phyloP scores from a whole-genome alignment of 768 basidiomycete genomes.

The Auricularia cornea region DNA sequence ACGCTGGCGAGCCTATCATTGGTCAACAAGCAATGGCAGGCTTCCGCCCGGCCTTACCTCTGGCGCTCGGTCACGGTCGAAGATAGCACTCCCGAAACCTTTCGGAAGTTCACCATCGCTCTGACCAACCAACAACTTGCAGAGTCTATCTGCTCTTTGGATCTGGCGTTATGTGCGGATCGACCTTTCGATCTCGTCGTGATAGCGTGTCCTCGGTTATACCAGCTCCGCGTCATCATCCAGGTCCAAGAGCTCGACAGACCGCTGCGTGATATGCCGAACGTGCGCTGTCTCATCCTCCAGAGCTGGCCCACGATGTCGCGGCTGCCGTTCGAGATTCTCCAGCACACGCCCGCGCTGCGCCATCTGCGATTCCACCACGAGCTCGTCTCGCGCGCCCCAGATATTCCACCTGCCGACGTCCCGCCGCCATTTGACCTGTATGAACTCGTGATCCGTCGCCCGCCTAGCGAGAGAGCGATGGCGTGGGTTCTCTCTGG shows the following conservation, averaged over 20 bases:
- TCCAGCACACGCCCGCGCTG: neutral
- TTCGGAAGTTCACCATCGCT: too few relatives aligned
- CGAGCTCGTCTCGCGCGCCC: neutral
- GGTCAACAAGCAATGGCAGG: too few relatives aligned
- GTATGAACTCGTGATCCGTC: neutral
- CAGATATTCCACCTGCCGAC: neutral
- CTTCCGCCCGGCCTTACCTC: too few relatives aligned
- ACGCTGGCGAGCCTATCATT: too few relatives aligned
- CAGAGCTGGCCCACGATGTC: neutral
- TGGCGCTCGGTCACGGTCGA: too few relatives aligned
- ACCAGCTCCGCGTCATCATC: neutral
- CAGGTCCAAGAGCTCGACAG: neutral
- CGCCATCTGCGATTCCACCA: neutral
- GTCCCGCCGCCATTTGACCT: neutral
- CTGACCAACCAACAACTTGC: too few relatives aligned
- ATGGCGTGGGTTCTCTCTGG: neutral
- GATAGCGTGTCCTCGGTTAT: neutral
- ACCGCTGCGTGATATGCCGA: neutral
- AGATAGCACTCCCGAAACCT: too few relatives aligned
- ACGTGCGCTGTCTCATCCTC: neutral
- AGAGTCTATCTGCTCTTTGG: too few relatives aligned
- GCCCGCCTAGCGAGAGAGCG: neutral
- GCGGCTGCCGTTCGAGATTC: neutral
- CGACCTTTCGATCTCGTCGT: neutral
- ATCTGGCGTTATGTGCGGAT: too few relatives aligned